Percentiles rank a stretch among this genome's conserved stretches.
Evolutionary conservation across 768 basidiomycete genomes (phyloP).

Genomic region (Termitomyces sp.): DNA sequence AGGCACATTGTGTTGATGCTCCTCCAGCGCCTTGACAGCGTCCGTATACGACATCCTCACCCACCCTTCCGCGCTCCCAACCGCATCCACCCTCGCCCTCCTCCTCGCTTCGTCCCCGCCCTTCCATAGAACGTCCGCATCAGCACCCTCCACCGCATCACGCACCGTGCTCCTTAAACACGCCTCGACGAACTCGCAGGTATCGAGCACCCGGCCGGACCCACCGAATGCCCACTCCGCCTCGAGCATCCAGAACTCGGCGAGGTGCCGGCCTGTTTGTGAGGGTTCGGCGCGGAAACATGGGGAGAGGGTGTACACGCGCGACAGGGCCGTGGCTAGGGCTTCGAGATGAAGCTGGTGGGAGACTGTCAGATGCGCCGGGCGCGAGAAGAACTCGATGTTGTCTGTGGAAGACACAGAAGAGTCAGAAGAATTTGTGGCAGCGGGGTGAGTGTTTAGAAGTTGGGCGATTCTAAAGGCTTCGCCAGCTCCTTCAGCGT

Average conservation of each 20-base stretch:
- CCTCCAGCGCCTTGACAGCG: slow-evolving; percentile 59
- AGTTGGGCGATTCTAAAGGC: slow-evolving; percentile 67
- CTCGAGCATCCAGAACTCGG: slow-evolving; percentile 99
- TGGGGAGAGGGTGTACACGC: slow-evolving; percentile 90
- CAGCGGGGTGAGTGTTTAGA: slow-evolving; percentile 24
- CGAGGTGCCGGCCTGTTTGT: slow-evolving; percentile 85
- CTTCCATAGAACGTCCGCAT: slow-evolving; percentile 38
- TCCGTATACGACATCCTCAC: slow-evolving; percentile 73
- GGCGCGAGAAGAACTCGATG: slow-evolving; percentile 67
- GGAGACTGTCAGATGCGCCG: slow-evolving; percentile 89
- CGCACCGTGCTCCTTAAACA: slow-evolving; percentile 25
- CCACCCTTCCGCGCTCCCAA: slow-evolving; percentile 46
- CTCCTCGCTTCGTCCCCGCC: slow-evolving; percentile 31
- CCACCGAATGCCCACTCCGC: slow-evolving; percentile 70
- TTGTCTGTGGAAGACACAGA: slow-evolving; percentile 13
- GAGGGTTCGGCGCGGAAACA: slow-evolving; percentile 93
- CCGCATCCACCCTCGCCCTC: slow-evolving; percentile 32
- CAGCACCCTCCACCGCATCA: slow-evolving; percentile 16
- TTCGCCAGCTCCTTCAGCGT: slow-evolving; percentile 97
- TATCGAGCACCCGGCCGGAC: slow-evolving; percentile 31
- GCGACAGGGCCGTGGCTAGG: slow-evolving; percentile 68
- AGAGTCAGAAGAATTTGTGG: neutral
- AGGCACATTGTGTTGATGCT: slow-evolving; percentile 24
- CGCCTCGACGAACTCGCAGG: slow-evolving; percentile 38
- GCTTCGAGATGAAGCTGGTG: slow-evolving; percentile 95